Base-by-base conservation (phyloP, 2,329 filamentous ascomycete genomes). In the Claviceps digitariae region DNA sequence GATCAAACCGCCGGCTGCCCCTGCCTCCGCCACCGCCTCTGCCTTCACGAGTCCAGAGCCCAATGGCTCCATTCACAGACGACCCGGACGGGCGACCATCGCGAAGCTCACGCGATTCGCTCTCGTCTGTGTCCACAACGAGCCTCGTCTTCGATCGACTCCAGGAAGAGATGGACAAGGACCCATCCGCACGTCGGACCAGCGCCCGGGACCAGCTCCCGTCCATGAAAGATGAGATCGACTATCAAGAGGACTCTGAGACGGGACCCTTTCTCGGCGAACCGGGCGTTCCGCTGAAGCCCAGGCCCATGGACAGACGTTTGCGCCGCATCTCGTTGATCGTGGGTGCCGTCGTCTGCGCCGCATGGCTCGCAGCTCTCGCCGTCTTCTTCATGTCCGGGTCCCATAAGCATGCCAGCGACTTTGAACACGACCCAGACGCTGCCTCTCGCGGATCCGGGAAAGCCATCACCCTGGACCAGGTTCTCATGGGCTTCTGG, bases 81-180 rank as follows among this genome's bases (percentile, higher is more conserved):
- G 51, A 60, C 17, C 27, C 56, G 29, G 57, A 58, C 17, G 46
- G 48, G 56, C 52, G 56, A 48, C 46, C 25, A 44, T 57, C 58
- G 43, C 63, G 64, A 48, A 55, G 55, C 47, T 81, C 79, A 52
- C 69, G 69, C 62, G 77, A 77, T 57, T 88, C 87, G 3, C 67
- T 79, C 47, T 87, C 85, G n/a, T 85, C 84, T 43, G 83, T 82
- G n/a, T 93, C 87, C 36, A 91, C 87, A 12, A 90, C 85, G 4
- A 91, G 87, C 61, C 75, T 93, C 15, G 81, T 93, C 52, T 87
- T 93, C 64, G 87, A 93, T 59, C 81, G 84, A 57, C 77, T 91
- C 59, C 77, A 80, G 61, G 83, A 87, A 64, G 64, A 74, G 66
- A 63, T 59, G 54, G 67, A 71, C 54, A 69, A 69, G 60, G 59